Percentiles rank a stretch among this genome's conserved stretches.
Conservation (phyloP, 2,329 filamentous ascomycete genomes). For the Rosellinia necatrix region DNA sequence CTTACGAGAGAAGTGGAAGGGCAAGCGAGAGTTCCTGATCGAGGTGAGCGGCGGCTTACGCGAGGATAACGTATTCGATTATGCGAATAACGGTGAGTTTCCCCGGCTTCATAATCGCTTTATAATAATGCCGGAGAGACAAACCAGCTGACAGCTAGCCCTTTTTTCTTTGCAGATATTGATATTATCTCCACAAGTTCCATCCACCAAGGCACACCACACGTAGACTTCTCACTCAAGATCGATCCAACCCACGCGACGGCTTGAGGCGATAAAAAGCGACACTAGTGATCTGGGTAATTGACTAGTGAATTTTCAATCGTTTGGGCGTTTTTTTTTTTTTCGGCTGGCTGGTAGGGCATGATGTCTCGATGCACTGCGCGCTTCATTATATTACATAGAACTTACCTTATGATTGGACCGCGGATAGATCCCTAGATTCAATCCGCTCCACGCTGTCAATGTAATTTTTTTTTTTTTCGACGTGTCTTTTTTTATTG, state of each 20-base stretch:
- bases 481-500: too few relatives aligned
- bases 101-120: conserved; percentile 28
- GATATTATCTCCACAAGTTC: conserved; percentile 96
- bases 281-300: not conserved
- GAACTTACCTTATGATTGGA: not conserved
- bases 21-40: conserved; percentile 74
- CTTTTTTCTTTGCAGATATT: conserved; percentile 62
- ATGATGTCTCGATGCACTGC: not conserved
- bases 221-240: conserved; percentile 96
- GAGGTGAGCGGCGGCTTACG: conserved; percentile 93
- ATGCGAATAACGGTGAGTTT: conserved; percentile 72
- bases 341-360: not conserved
- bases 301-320: not conserved
- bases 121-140: too few relatives aligned
- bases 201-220: conserved; percentile 92
- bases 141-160: not conserved
- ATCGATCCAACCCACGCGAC: conserved; percentile 57
- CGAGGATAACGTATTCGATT: conserved; percentile 78
- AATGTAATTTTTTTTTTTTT: too few relatives aligned
- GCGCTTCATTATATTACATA: not conserved
- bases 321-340: not conserved
- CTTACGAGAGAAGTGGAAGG: conserved; percentile 80
- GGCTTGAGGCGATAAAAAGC: not conserved
- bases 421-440: not conserved
- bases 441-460: too few relatives aligned